These are phyloP conservation scores for Colletotrichum phormii DNA, from an alignment of 2,329 filamentous ascomycete genomes.

Conservation along the genomic window DNA sequence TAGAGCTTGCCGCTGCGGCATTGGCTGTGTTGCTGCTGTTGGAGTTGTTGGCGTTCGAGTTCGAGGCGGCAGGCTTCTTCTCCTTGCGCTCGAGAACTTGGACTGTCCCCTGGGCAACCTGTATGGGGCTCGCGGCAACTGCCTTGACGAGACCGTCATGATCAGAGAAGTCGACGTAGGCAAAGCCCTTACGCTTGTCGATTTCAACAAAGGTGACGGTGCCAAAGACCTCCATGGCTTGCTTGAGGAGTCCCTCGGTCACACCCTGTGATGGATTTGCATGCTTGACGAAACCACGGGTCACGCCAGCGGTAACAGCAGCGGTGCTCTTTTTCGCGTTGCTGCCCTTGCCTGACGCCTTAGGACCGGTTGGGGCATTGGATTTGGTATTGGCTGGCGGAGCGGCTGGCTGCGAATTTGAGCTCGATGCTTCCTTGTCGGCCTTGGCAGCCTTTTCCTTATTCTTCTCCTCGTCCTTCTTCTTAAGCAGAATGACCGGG, in stretches of 20 bases:
- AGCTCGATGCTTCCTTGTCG: constrained; percentile 31
- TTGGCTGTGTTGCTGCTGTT: constrained; percentile 1
- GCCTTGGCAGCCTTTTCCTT: constrained; percentile 28
- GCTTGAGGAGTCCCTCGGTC: constrained; percentile 82
- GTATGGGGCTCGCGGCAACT: constrained; percentile 82
- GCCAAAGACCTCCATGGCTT: constrained; percentile 80
- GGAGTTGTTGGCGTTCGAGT: constrained; percentile 11
- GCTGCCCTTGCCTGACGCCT: constrained; percentile 38
- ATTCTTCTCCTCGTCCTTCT: constrained; percentile 48
- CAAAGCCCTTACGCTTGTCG: constrained; percentile 94
- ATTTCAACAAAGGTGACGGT: constrained; percentile 85
- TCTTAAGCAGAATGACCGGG: constrained; percentile 54
- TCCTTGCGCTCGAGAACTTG: constrained; percentile 88
- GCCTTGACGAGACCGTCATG: constrained; percentile 80
- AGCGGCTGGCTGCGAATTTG: constrained; percentile 25
- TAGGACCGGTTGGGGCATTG: constrained; percentile 40
- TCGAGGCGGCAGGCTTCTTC: constrained; percentile 50
- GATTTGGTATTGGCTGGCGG: constrained; percentile 9
- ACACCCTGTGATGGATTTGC: constrained; percentile 92
- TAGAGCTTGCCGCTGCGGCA: constrained; percentile 17
- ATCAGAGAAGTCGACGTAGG: constrained; percentile 89
- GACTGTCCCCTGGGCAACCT: constrained; percentile 86
- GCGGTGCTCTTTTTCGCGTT: constrained; percentile 46
- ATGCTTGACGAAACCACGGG: constrained; percentile 82
- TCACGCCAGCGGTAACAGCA: constrained; percentile 58